Percentiles rank a stretch among this genome's conserved stretches.
phyloP scores from a whole-genome alignment of 2,329 filamentous ascomycete genomes.

The Purpureocillium lavendulum region DNA sequence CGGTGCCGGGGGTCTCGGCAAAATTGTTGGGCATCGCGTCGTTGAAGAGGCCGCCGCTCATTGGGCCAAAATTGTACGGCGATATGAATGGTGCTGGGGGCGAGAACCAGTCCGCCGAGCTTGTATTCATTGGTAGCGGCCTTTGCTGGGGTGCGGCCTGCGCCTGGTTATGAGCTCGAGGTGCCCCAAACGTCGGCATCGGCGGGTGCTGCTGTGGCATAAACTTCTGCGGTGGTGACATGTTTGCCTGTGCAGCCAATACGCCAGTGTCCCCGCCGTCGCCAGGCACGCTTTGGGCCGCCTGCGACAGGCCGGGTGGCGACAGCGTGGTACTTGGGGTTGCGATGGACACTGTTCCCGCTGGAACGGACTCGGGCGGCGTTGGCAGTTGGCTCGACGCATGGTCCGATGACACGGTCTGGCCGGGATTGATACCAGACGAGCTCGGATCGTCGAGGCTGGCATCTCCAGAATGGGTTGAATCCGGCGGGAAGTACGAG shows the following conservation, averaged over 20 bases:
- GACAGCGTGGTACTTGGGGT: slow-evolving; percentile 26
- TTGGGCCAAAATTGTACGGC: slow-evolving; percentile 38
- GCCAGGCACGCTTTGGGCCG: slow-evolving; percentile 17
- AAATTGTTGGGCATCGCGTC: slow-evolving; percentile 21
- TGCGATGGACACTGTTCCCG: slow-evolving; percentile 18
- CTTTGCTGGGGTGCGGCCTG: slow-evolving; percentile 29
- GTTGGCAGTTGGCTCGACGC: slow-evolving; percentile 29
- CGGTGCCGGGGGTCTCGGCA: slow-evolving; percentile 18
- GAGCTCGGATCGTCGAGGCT: slow-evolving; percentile 25
- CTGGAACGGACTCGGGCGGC: slow-evolving; percentile 33
- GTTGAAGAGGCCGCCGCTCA: slow-evolving; percentile 34
- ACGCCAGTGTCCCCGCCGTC: slow-evolving; percentile 16
- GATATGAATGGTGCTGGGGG: slow-evolving; percentile 44
- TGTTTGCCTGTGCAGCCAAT: slow-evolving; percentile 16
- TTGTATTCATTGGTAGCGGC: slow-evolving; percentile 31
- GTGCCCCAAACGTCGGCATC: slow-evolving; percentile 14
- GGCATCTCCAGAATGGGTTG: slow-evolving; percentile 23
- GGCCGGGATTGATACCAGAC: slow-evolving; percentile 19
- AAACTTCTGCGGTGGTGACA: slow-evolving; percentile 22
- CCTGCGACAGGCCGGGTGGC: slow-evolving; percentile 25
- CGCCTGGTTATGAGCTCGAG: slow-evolving; percentile 5
- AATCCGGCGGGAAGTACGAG: slow-evolving; percentile 56
- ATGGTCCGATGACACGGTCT: slow-evolving; percentile 19
- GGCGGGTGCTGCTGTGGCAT: slow-evolving; percentile 5
- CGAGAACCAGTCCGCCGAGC: slow-evolving; percentile 44